phyloP scores from a whole-genome alignment of 225 moss, liverwort and hornwort genomes.

The Marchantia paleacea region DNA sequence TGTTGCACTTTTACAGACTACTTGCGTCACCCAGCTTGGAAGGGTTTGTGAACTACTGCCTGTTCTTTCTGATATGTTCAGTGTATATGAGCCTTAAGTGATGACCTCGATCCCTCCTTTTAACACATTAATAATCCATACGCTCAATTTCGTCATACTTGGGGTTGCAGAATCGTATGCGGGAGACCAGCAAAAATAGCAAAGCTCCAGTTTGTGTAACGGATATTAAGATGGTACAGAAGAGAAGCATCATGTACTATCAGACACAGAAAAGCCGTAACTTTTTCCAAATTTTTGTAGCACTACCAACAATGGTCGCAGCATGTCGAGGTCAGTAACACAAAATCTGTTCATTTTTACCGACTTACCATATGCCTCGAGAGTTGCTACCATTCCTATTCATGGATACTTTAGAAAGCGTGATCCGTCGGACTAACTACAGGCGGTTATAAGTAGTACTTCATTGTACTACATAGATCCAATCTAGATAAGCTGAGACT shows the following conservation, averaged over 20 bases:
- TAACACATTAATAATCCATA: background rate
- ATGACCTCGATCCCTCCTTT: background rate
- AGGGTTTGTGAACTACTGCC: background rate
- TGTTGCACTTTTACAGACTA: too few species aligned
- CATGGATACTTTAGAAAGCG: background rate
- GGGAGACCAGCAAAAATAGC: conserved; percentile 71
- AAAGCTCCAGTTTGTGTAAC: conserved; percentile 70
- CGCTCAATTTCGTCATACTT: background rate
- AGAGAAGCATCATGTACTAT: conserved; percentile 92
- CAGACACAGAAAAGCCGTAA: conserved; percentile 71
- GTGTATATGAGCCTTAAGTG: background rate
- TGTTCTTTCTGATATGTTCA: background rate
- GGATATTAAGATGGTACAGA: conserved; percentile 77
- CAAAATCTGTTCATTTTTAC: background rate
- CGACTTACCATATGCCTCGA: too few species aligned
- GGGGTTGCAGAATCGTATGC: conserved; percentile 64
- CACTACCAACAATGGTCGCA: conserved; percentile 92
- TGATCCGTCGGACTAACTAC: background rate
- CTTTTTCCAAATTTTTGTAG: conserved; percentile 79
- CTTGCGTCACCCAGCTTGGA: too few species aligned
- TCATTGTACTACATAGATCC: too few species aligned
- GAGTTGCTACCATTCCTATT: background rate
- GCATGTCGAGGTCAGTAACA: conserved; percentile 63
- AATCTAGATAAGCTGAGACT: too few species aligned
- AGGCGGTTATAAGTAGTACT: background rate